Percentiles rank a stretch among this genome's conserved stretches.
Conservation (phyloP, 2,329 filamentous ascomycete species). For the Alternaria atra region DNA sequence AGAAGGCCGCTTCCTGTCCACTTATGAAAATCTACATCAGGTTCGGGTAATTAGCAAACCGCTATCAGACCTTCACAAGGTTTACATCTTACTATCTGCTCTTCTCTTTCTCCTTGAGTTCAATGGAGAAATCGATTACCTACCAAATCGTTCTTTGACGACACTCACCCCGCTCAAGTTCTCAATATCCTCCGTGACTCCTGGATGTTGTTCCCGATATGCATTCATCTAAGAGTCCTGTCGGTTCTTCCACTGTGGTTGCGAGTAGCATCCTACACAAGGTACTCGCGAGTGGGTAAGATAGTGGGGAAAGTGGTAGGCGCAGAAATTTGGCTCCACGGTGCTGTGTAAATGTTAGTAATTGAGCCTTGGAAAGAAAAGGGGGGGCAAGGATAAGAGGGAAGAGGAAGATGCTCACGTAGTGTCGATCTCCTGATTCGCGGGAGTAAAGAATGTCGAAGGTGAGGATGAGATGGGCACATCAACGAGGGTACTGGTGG, state of each 20-base stretch:
- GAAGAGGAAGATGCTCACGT: background rate
- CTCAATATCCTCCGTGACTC: slow-evolving; percentile 24
- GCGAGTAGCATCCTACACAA: slow-evolving; percentile 38
- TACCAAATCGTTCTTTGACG: slow-evolving; percentile 25
- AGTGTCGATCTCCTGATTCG: background rate
- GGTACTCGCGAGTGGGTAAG: slow-evolving; percentile 27
- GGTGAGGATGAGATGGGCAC: background rate
- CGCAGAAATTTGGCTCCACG: slow-evolving; percentile 26
- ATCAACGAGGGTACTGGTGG: slow-evolving; percentile 8
- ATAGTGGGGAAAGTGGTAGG: slow-evolving; percentile 30
- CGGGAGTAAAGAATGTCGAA: background rate
- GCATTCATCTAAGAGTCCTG: slow-evolving; percentile 25
- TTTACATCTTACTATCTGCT: background rate
- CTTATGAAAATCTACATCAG: background rate
- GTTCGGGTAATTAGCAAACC: background rate
- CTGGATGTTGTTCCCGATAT: slow-evolving; percentile 31
- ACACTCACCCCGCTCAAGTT: slow-evolving; percentile 28
- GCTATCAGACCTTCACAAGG: background rate
- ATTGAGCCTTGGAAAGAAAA: background rate
- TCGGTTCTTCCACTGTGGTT: slow-evolving; percentile 22
- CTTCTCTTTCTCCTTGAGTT: background rate
- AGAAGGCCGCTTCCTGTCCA: background rate
- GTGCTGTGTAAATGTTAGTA: background rate
- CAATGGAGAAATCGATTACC: background rate
- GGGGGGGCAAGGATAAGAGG: background rate